Evolutionary conservation across 2,329 filamentous ascomycete species (phyloP).

Genomic region (Sporothrix euskadiensis): DNA sequence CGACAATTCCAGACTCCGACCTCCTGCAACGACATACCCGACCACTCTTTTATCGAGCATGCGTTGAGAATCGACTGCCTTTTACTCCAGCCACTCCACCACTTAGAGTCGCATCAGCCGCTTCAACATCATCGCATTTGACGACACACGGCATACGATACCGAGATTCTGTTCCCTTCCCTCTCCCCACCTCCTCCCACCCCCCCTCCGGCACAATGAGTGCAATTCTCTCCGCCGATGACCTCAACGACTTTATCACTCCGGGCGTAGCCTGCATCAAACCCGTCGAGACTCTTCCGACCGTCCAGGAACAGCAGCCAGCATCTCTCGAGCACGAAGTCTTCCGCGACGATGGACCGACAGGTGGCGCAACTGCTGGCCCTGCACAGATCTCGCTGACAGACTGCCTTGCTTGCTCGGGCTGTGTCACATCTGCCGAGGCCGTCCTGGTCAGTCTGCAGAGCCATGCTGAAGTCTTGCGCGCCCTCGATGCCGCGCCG

Average conservation of each 20-base stretch:
- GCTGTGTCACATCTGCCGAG: conserved; percentile 95
- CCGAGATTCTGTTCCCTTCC: background rate
- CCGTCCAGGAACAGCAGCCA: conserved; percentile 48
- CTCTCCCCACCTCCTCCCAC: background rate
- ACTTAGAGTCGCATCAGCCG: background rate
- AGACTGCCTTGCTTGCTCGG: conserved; percentile 95
- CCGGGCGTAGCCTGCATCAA: conserved; percentile 98
- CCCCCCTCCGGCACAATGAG: conserved; percentile 66
- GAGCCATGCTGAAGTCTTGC: conserved; percentile 87
- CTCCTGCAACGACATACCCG: background rate
- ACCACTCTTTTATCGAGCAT: conserved; percentile 10
- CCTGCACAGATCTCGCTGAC: conserved; percentile 94
- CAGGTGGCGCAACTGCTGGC: conserved; percentile 47
- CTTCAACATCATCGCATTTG: background rate
- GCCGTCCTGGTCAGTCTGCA: conserved; percentile 95
- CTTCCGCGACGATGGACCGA: conserved; percentile 81
- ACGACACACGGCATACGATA: background rate
- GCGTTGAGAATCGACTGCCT: background rate
- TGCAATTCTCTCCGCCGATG: conserved; percentile 93
- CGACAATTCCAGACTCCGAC: background rate
- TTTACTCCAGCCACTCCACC: background rate
- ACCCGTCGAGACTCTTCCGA: conserved; percentile 86
- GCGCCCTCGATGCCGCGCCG: conserved; percentile 70
- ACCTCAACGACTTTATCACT: conserved; percentile 98
- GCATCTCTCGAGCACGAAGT: conserved; percentile 70